A percentile compares a stretch with the other conserved stretches of the same genome.
Evolutionary conservation across 306 rosid genomes (phyloP).

Genomic region (Cucurbita argyrosperma): DNA sequence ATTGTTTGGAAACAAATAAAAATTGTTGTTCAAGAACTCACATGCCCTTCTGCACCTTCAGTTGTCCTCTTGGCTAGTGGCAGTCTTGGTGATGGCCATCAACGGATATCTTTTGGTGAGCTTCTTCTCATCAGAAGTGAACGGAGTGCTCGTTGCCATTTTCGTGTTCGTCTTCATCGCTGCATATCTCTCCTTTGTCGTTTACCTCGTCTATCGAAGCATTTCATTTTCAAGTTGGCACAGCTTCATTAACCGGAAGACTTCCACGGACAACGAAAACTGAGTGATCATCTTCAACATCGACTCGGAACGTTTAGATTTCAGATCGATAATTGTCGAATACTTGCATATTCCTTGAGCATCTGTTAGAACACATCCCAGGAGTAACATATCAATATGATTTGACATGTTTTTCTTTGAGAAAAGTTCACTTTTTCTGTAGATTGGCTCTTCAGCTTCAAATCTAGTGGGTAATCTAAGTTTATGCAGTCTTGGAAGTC

Average conservation of each 20-base stretch:
- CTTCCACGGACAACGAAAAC: slow-evolving; percentile 14
- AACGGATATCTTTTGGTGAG: slow-evolving; percentile 79
- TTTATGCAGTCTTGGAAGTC: neutral
- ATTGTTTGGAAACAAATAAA: neutral
- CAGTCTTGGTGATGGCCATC: slow-evolving; percentile 75
- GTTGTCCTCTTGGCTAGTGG: slow-evolving; percentile 78
- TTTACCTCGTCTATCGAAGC: slow-evolving; percentile 49
- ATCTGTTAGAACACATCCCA: neutral
- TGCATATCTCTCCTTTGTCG: slow-evolving; percentile 53
- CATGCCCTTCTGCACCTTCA: slow-evolving; percentile 9
- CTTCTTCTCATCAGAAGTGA: slow-evolving; percentile 64
- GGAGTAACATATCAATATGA: neutral
- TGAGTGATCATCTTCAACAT: slow-evolving; percentile 18
- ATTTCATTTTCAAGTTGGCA: slow-evolving; percentile 32
- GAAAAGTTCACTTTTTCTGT: neutral
- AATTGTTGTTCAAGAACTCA: neutral
- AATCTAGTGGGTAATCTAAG: neutral
- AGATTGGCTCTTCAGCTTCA: neutral
- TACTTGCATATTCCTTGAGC: neutral
- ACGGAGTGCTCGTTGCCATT: slow-evolving; percentile 25
- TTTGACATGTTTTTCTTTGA: neutral
- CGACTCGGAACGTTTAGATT: neutral
- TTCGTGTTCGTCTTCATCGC: slow-evolving; percentile 28
- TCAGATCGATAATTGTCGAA: neutral
- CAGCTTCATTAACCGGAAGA: slow-evolving; percentile 22